Evolutionary conservation across 2,329 filamentous ascomycete genomes (phyloP).

Genomic region (Teratosphaeria epicoccoides): DNA sequence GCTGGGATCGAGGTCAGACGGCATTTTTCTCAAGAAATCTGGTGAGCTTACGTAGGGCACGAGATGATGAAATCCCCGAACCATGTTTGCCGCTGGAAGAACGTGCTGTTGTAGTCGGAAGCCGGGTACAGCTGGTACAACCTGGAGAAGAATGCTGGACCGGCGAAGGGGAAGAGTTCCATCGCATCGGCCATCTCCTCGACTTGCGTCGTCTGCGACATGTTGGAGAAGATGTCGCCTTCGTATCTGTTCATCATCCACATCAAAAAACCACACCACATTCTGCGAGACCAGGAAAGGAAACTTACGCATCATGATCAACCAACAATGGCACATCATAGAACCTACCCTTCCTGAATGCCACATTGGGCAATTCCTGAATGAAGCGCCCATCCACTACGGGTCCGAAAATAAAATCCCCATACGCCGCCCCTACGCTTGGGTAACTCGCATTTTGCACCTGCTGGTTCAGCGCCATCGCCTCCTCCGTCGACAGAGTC

Average conservation of each 20-base stretch:
- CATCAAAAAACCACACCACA: too few relatives aligned
- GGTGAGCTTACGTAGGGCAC: constrained; percentile 7
- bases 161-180: constrained; percentile 27
- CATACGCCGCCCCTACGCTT: constrained; percentile 19
- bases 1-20: constrained; percentile 21
- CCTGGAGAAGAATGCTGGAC: constrained; percentile 28
- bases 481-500: constrained; percentile 3
- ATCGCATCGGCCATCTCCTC: constrained; percentile 22
- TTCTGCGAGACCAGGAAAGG: background rate
- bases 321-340: constrained; percentile 28
- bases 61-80: constrained; percentile 36
- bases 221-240: constrained; percentile 28
- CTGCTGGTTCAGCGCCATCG: constrained; percentile 5
- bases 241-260: constrained; percentile 16
- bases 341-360: constrained; percentile 26
- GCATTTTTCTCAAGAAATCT: too few relatives aligned
- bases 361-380: constrained; percentile 25
- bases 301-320: constrained; percentile 14
- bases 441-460: constrained; percentile 7
- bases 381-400: constrained; percentile 33
- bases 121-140: constrained; percentile 29
- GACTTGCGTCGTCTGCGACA: constrained; percentile 17
- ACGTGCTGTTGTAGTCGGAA: constrained; percentile 25
- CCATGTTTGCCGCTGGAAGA: constrained; percentile 28
- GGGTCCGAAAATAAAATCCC: constrained; percentile 33